phyloP scores from a whole-genome alignment of 1,284 basidiomycete genomes.

The Marasmius oreades region DNA sequence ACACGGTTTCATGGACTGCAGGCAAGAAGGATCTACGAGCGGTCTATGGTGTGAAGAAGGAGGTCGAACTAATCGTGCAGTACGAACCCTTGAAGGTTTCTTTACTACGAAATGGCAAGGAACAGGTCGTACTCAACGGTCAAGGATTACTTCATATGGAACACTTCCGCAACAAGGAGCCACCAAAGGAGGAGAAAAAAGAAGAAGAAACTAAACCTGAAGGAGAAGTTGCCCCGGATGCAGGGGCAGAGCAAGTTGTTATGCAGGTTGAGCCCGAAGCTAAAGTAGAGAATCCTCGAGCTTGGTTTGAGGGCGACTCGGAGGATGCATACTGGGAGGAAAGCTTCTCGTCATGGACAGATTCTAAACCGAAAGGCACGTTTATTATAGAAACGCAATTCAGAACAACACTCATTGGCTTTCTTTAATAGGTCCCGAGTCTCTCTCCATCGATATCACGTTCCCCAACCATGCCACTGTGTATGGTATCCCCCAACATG shows the following conservation, averaged over 20 bases:
- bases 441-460: slow-evolving; percentile 86
- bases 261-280: slow-evolving; percentile 35
- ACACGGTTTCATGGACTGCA: slow-evolving; percentile 56
- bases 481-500: slow-evolving; percentile 97
- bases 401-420: background rate
- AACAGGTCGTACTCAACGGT: slow-evolving; percentile 89
- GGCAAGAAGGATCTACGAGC: slow-evolving; percentile 61
- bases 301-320: slow-evolving; percentile 85
- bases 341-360: slow-evolving; percentile 80
- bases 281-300: slow-evolving; percentile 44
- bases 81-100: slow-evolving; percentile 76
- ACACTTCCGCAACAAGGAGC: slow-evolving; percentile 80
- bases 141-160: slow-evolving; percentile 95
- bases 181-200: slow-evolving; percentile 37
- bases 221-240: slow-evolving; percentile 37
- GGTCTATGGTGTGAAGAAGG: slow-evolving; percentile 51
- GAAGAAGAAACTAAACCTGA: slow-evolving; percentile 32
- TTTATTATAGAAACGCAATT: background rate
- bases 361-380: slow-evolving; percentile 92
- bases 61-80: slow-evolving; percentile 64
- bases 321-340: slow-evolving; percentile 92
- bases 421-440: slow-evolving; percentile 83
- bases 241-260: slow-evolving; percentile 50
- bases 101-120: slow-evolving; percentile 69
- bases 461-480: slow-evolving; percentile 91